These are phyloP conservation scores for Starmerella kuoi DNA, from an alignment of 805 yeast species.

Conservation along the genomic window DNA sequence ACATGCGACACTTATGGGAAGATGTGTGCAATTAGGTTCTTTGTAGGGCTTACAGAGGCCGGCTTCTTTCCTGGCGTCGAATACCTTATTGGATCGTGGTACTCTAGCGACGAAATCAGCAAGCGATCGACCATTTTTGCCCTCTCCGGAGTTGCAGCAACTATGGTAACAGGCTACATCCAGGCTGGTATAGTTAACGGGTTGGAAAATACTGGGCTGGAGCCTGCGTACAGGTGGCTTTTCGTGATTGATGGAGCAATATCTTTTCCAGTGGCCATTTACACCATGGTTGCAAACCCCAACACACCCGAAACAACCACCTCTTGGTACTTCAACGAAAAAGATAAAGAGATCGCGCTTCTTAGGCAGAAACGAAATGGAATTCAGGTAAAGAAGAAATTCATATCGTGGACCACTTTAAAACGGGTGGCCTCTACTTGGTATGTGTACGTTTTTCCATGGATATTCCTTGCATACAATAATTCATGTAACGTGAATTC, in stretches of 20 bases:
- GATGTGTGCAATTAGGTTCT: constrained; percentile 29
- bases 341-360: constrained; percentile 34
- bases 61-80: constrained; percentile 28
- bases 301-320: constrained; percentile 37
- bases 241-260: constrained; percentile 37
- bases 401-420: constrained; percentile 31
- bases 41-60: constrained; percentile 27
- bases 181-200: constrained; percentile 41
- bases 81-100: constrained; percentile 27
- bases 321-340: constrained; percentile 34
- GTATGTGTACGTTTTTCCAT: constrained; percentile 38
- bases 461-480: constrained; percentile 32
- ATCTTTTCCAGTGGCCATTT: constrained; percentile 36
- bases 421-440: constrained; percentile 34
- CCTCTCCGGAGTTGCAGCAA: constrained; percentile 26
- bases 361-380: constrained; percentile 30
- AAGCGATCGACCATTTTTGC: constrained; percentile 26
- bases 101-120: constrained; percentile 25
- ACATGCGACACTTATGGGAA: constrained; percentile 37
- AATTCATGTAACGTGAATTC: constrained; percentile 30
- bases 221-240: constrained; percentile 36
- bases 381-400: constrained; percentile 6
- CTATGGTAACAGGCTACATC: constrained; percentile 46
- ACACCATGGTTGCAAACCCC: constrained; percentile 36
- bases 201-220: constrained; percentile 24